phyloP scores from a whole-genome alignment of 208 protist species.

The Leishmania tropica region DNA sequence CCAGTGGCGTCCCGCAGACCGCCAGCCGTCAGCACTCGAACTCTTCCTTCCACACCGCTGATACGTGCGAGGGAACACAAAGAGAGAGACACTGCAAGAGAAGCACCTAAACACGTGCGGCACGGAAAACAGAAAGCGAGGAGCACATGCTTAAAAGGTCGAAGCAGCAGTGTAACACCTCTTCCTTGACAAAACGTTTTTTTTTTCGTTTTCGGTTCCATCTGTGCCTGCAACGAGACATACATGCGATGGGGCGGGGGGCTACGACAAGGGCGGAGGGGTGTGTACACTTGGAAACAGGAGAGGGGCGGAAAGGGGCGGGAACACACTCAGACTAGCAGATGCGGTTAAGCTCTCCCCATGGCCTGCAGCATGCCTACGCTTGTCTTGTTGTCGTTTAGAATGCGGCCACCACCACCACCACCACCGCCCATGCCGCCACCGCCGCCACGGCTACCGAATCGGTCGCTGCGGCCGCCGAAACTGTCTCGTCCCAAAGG shows the following conservation, averaged over 20 bases:
- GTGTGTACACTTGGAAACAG: slow-evolving; percentile 13
- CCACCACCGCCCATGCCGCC: slow-evolving; percentile 35
- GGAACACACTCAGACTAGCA: neutral
- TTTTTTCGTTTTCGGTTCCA: neutral
- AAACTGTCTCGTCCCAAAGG: slow-evolving; percentile 9
- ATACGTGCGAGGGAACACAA: neutral
- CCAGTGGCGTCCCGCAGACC: neutral
- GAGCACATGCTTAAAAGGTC: neutral
- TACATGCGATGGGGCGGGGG: neutral
- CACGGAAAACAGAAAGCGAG: neutral
- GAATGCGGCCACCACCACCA: slow-evolving; percentile 43
- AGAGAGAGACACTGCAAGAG: neutral
- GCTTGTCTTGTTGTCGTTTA: slow-evolving; percentile 86
- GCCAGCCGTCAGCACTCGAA: neutral
- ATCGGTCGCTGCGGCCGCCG: slow-evolving; percentile 33
- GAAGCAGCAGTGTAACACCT: neutral
- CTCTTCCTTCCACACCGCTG: neutral
- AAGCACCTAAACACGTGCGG: neutral
- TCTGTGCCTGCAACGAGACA: neutral
- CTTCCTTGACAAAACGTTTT: neutral
- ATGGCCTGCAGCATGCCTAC: slow-evolving; percentile 88
- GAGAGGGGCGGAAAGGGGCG: neutral
- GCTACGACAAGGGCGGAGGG: neutral
- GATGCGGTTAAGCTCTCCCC: slow-evolving; percentile 55
- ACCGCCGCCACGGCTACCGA: slow-evolving; percentile 26